These are phyloP conservation scores for Boletus coccyginus DNA, from an alignment of 768 basidiomycete genomes.

Conservation along the genomic window DNA sequence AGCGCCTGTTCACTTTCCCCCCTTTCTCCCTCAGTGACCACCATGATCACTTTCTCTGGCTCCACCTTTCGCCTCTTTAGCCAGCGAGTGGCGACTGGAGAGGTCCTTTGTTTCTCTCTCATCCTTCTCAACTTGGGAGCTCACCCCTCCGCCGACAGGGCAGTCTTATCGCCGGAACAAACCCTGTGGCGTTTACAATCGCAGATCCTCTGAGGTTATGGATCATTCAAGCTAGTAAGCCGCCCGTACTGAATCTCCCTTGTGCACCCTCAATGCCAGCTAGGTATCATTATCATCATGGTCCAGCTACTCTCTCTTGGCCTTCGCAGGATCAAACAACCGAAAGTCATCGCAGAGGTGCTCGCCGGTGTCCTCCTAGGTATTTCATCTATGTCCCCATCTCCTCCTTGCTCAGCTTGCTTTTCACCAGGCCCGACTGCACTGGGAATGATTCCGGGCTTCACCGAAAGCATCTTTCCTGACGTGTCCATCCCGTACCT, in stretches of 20 bases:
- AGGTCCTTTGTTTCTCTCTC: constrained; percentile 10
- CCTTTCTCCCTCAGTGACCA: too few species aligned
- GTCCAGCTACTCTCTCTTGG: constrained; percentile 72
- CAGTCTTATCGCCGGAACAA: constrained; percentile 70
- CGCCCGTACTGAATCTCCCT: not conserved
- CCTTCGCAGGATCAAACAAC: constrained; percentile 77
- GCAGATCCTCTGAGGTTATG: constrained; percentile 72
- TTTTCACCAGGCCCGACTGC: constrained; percentile 42
- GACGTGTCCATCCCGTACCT: constrained; percentile 67
- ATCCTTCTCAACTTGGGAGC: not conserved
- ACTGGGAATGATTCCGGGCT: constrained; percentile 83
- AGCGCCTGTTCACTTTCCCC: too few species aligned
- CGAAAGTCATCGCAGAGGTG: constrained; percentile 81
- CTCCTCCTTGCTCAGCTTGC: not conserved
- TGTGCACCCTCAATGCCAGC: not conserved
- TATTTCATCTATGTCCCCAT: constrained; percentile 39
- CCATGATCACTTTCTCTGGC: constrained; percentile 43
- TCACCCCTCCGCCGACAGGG: constrained; percentile 47
- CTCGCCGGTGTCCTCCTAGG: constrained; percentile 89
- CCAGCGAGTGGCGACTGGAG: constrained; percentile 19
- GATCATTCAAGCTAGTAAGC: constrained; percentile 76
- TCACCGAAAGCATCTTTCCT: constrained; percentile 86
- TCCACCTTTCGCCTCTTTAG: constrained; percentile 32
- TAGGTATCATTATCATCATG: constrained; percentile 80
- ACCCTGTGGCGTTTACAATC: constrained; percentile 65